Evolutionary conservation across 2,329 filamentous ascomycete species (phyloP).

Genomic region (Orbilia oligospora): DNA sequence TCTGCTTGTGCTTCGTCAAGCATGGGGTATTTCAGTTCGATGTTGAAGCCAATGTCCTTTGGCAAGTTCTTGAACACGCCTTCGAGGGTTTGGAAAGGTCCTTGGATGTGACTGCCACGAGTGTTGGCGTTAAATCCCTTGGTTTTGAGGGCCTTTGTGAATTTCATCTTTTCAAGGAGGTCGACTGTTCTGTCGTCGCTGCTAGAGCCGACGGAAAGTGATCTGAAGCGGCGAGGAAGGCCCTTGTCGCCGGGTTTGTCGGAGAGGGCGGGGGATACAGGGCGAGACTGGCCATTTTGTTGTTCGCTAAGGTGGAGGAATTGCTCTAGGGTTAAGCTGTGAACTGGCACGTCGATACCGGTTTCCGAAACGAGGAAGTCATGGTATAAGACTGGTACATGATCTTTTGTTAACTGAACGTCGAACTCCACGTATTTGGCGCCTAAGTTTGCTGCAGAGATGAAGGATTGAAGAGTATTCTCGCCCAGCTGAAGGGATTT

Average conservation of each 20-base stretch:
- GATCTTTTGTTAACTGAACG: conserved; percentile 98
- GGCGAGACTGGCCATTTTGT: conserved; percentile 68
- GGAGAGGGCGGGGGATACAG: conserved; percentile 68
- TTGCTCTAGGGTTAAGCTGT: conserved; percentile 93
- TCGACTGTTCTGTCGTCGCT: conserved; percentile 70
- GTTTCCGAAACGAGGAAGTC: conserved; percentile 98
- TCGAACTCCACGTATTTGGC: conserved; percentile 84
- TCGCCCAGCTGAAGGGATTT: conserved; percentile 94
- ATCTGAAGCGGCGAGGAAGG: conserved; percentile 67
- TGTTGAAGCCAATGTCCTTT: conserved; percentile 90
- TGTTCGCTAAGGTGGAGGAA: conserved; percentile 60
- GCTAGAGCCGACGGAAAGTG: conserved; percentile 73
- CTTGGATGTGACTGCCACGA: conserved; percentile 93
- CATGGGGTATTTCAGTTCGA: conserved; percentile 99
- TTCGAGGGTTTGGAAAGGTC: conserved; percentile 93
- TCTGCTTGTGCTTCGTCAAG: conserved; percentile 94
- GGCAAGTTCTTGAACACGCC: conserved; percentile 91
- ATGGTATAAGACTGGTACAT: conserved; percentile 97
- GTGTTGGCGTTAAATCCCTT: conserved; percentile 92
- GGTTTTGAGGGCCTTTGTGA: conserved; percentile 96
- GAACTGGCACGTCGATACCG: conserved; percentile 94
- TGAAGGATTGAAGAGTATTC: conserved; percentile 96
- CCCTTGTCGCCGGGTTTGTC: conserved; percentile 52
- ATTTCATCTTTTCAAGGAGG: conserved; percentile 89
- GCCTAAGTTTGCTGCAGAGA: conserved; percentile 92